These are phyloP conservation scores for Circinella minor DNA, from an alignment of 371 early-diverging fungal species.

Conservation along the genomic window DNA sequence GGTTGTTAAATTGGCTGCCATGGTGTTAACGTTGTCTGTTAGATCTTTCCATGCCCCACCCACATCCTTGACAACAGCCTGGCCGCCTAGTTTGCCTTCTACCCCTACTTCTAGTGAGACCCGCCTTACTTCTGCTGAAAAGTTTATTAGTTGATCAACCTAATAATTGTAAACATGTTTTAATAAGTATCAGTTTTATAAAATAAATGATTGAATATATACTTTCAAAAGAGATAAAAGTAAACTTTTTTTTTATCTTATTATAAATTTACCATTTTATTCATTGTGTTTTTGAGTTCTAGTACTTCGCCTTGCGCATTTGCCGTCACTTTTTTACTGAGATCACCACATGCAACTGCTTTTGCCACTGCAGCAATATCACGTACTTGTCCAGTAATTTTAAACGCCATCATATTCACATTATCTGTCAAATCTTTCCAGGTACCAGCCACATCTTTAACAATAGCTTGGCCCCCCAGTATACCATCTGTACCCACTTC, in stretches of 20 bases:
- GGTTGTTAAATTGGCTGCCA: slow-evolving; percentile 54
- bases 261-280: slow-evolving; percentile 37
- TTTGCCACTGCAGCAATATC: slow-evolving; percentile 54
- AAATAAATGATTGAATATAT: no score
- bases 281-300: slow-evolving; percentile 54
- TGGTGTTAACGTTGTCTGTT: slow-evolving; percentile 56
- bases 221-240: no score
- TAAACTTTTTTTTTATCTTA: not conserved
- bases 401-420: slow-evolving; percentile 60
- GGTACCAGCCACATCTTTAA: slow-evolving; percentile 63
- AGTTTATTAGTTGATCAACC: slow-evolving; percentile 42
- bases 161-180: not conserved
- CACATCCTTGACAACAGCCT: slow-evolving; percentile 47
- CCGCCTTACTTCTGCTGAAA: slow-evolving; percentile 48
- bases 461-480: slow-evolving; percentile 67
- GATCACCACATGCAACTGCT: slow-evolving; percentile 52
- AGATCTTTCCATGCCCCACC: slow-evolving; percentile 59
- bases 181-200: not conserved
- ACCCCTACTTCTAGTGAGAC: slow-evolving; percentile 57
- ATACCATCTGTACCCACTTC: slow-evolving; percentile 59
- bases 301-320: slow-evolving; percentile 56
- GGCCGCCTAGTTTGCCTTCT: slow-evolving; percentile 52
- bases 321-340: slow-evolving; percentile 51
- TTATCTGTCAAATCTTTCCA: slow-evolving; percentile 69
- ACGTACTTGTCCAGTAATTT: slow-evolving; percentile 53